A percentile compares a stretch with the other conserved stretches of the same genome.
phyloP scores from a whole-genome alignment of 768 basidiomycete genomes.

The Pleurotus eryngii region DNA sequence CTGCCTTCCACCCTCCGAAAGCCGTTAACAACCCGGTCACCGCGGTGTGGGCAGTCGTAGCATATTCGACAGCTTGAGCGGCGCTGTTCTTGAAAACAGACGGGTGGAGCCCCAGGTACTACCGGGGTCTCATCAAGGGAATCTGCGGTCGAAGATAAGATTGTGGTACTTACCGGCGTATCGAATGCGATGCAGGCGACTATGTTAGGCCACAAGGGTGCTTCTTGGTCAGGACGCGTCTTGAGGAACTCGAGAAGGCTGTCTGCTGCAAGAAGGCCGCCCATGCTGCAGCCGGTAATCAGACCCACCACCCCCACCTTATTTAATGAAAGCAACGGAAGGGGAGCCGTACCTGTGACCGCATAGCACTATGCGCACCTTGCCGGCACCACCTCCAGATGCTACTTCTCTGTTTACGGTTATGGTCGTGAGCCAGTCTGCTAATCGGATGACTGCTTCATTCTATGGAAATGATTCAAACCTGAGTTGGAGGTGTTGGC shows the following conservation, averaged over 20 bases:
- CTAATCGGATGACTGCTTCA: conserved; percentile 79
- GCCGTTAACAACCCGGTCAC: conserved; percentile 62
- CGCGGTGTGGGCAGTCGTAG: conserved; percentile 59
- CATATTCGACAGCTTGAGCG: conserved; percentile 70
- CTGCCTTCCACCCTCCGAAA: conserved; percentile 46
- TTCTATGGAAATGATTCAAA: conserved; percentile 38
- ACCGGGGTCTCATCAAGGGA: background rate
- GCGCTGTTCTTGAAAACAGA: conserved; percentile 81
- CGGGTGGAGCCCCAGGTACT: conserved; percentile 90
- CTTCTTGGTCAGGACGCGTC: conserved; percentile 57
- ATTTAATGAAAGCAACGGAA: background rate
- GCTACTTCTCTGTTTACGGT: conserved; percentile 84
- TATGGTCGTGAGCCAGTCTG: conserved; percentile 89
- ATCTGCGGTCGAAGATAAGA: background rate
- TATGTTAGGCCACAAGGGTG: conserved; percentile 85
- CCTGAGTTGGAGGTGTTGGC: conserved; percentile 1
- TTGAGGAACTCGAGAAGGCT: conserved; percentile 69
- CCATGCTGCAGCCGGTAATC: conserved; percentile 64
- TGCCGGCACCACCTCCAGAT: conserved; percentile 64
- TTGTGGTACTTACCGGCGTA: conserved; percentile 69
- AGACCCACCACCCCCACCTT: background rate
- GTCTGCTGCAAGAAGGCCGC: conserved; percentile 86
- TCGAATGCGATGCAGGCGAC: conserved; percentile 85
- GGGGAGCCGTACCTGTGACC: conserved; percentile 68
- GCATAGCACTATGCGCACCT: conserved; percentile 80